A percentile compares a stretch with the other conserved stretches of the same genome.
Conservation (phyloP, 2,329 filamentous ascomycete species). For the Chaetomium sp. region DNA sequence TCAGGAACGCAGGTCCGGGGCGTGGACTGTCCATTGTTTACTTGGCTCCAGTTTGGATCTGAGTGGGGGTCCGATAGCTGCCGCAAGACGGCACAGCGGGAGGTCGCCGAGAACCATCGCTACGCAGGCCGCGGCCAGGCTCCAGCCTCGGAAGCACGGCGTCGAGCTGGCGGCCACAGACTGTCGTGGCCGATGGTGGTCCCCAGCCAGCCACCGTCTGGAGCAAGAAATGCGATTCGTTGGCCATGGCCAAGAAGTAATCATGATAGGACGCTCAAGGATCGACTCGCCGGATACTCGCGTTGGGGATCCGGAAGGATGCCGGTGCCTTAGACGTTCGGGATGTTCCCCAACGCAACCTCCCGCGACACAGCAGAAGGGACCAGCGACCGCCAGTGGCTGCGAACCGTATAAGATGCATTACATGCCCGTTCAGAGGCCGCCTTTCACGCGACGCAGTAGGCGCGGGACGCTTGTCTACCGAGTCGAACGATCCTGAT, state of each 20-base stretch:
- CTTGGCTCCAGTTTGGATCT: background rate
- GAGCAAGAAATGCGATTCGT: background rate
- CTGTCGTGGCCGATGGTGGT: background rate
- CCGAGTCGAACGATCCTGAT: background rate
- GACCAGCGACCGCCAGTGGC: background rate
- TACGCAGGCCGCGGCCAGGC: background rate
- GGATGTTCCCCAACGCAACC: background rate
- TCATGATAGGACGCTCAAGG: background rate
- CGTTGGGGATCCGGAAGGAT: constrained; percentile 3
- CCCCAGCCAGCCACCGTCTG: background rate
- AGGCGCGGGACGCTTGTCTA: background rate
- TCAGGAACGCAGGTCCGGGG: background rate
- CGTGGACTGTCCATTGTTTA: background rate
- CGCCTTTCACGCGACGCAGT: background rate
- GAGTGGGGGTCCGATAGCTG: background rate
- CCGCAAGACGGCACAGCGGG: background rate
- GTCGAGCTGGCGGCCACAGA: background rate
- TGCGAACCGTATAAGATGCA: background rate
- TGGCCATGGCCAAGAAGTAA: background rate
- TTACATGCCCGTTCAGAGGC: background rate
- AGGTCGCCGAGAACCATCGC: background rate
- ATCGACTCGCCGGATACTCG: constrained; percentile 4
- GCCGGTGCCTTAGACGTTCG: constrained; percentile 7
- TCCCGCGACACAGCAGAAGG: background rate
- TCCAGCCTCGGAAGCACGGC: background rate